Evolutionary conservation across 2,329 filamentous ascomycete species (phyloP), one percentile per base, ranked within the genome.

Genomic region (Colletotrichum sp.): DNA sequence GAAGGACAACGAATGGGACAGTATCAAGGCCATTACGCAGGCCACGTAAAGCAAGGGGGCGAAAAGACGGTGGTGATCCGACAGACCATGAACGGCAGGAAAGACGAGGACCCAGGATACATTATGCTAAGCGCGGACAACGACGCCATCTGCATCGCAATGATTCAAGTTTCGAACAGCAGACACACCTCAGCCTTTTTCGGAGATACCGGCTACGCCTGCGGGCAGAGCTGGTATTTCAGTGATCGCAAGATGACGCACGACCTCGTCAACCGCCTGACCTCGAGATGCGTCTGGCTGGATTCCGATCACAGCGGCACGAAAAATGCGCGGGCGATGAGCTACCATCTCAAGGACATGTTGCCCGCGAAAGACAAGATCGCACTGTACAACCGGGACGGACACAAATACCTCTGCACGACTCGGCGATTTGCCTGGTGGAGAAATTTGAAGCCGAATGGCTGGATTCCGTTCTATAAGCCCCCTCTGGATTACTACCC

Each of bases 391-490:
- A 65, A 79, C 28, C 65, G 72, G 9, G 68, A 71, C 5, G 56
- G 18, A 3, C 61, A 21, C 16, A 68, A 76, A 10, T 75, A 77
- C 12, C 55, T 79, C 12, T 80, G 79, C 73, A 30, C 76, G 28
- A 78, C 78, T 16, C 78, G 78, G 13, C 79, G 78, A n/a, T 79
- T 78, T 43, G 71, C 78, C 4, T 79, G 70, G 67, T 78, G 78
- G 78, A 71, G 38, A 2, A 73, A 77, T 48, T 34, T 79, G 32
- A 36, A 73, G 9, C 74, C 78, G 18, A 77, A 81, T 48, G 76
- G 76, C 21, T 64, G 66, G 30, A 77, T 81, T 26, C 80, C 79
- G 18, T 77, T 80, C 48, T 82, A 81, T 75, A 70, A 80, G 28
- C 80, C 80, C 16, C 71, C 73, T 2, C 73, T 82, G 52, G 67